Conservation (phyloP, 2,329 filamentous ascomycete genomes). For the Phialemonium atrogriseum region DNA sequence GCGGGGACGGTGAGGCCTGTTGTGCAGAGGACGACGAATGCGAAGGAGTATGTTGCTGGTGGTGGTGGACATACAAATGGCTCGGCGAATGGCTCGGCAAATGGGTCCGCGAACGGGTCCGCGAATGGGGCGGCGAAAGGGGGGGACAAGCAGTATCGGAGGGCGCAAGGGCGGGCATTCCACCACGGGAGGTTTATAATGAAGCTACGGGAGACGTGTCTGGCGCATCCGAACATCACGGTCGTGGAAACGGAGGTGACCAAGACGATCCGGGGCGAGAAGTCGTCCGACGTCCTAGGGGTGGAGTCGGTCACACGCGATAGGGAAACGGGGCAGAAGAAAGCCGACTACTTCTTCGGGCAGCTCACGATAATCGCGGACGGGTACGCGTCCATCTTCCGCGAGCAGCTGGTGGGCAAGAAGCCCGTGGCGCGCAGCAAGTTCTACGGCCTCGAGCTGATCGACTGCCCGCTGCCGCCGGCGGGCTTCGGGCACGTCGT, state of each 20-base stretch:
- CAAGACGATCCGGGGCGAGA: conserved; percentile 62
- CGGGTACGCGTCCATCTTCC: conserved; percentile 87
- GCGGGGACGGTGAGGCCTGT: conserved; percentile 28
- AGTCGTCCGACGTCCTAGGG: conserved; percentile 67
- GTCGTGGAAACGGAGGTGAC: conserved; percentile 85
- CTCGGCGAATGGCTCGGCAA: conserved; percentile 11
- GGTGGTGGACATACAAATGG: conserved; percentile 9
- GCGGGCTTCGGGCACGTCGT: conserved; percentile 79
- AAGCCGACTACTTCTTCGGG: conserved; percentile 74
- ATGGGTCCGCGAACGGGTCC: conserved; percentile 20
- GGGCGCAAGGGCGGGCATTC: conserved; percentile 70
- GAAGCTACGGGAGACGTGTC: conserved; percentile 68
- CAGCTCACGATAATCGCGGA: conserved; percentile 83
- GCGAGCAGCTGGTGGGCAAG: conserved; percentile 64
- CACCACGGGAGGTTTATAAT: conserved; percentile 93
- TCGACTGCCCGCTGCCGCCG: conserved; percentile 72
- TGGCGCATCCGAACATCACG: conserved; percentile 72
- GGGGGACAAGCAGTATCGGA: conserved; percentile 21
- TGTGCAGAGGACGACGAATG: conserved; percentile 6
- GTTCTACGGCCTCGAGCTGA: conserved; percentile 90
- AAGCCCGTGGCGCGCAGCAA: conserved; percentile 68
- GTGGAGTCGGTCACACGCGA: conserved; percentile 66
- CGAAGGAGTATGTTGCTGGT: conserved; percentile 6
- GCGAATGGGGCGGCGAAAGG: conserved; percentile 13
- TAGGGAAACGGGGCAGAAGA: conserved; percentile 44